Conservation (phyloP, 2,329 filamentous ascomycete species). For the Magnaporthiopsis poae region DNA sequence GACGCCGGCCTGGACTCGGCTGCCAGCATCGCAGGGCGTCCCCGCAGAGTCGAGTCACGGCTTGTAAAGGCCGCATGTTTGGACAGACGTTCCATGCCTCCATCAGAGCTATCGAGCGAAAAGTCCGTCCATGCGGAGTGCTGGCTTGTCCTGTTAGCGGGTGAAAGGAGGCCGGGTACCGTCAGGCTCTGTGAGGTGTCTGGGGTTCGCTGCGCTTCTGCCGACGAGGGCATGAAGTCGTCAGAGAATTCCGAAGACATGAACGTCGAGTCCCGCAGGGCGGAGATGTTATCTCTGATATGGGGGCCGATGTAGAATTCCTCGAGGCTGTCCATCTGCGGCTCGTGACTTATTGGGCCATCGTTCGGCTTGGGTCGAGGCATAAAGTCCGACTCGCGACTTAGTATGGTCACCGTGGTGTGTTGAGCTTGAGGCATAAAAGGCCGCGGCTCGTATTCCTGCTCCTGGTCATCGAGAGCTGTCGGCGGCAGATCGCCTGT, state of each 20-base stretch:
- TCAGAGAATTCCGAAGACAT: constrained; percentile 23
- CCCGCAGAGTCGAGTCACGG: constrained; percentile 3
- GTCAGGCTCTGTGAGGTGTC: constrained; percentile 36
- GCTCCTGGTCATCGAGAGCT: constrained; percentile 3
- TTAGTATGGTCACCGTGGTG: constrained; percentile 41
- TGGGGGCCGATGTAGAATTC: constrained; percentile 23
- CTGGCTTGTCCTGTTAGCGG: constrained; percentile 41
- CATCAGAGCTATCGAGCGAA: constrained; percentile 44
- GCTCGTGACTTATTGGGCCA: constrained; percentile 8
- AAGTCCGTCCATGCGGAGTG: constrained; percentile 53
- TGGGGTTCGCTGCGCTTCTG: constrained; percentile 22
- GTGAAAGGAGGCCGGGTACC: constrained; percentile 34
- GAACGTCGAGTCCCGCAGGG: constrained; percentile 23
- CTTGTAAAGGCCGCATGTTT: constrained; percentile 9
- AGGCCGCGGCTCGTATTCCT: constrained; percentile 30
- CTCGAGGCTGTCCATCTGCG: constrained; percentile 19
- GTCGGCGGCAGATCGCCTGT: not conserved
- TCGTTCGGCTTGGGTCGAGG: constrained; percentile 9
- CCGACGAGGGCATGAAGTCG: constrained; percentile 17
- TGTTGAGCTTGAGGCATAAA: constrained; percentile 29
- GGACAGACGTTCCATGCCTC: constrained; percentile 18
- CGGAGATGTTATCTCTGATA: constrained; percentile 24
- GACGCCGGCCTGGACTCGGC: constrained; percentile 21
- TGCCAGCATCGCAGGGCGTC: constrained; percentile 13
- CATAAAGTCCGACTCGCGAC: constrained; percentile 32